Conservation (phyloP, 2,329 filamentous ascomycete species). For the Fusarium cicatricum region DNA sequence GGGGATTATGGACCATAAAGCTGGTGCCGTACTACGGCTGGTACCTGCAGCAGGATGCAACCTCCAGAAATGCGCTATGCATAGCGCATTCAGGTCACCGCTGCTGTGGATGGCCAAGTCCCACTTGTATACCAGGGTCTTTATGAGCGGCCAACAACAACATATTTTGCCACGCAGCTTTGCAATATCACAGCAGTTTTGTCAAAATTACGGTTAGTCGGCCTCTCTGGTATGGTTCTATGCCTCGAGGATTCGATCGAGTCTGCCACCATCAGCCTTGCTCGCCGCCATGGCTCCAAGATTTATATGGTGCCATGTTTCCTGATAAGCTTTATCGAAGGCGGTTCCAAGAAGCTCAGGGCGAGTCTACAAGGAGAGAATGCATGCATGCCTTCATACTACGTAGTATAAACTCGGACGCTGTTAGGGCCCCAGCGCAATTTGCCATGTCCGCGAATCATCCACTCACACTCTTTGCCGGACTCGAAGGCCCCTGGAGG, state of each 20-base stretch:
- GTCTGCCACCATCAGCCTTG: not conserved
- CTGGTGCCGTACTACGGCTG: slow-evolving; percentile 7
- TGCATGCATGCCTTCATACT: not conserved
- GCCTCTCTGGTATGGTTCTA: not conserved
- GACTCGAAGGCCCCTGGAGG: slow-evolving; percentile 25
- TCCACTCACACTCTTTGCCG: slow-evolving; percentile 27
- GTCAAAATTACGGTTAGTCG: not conserved
- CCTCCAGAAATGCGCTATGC: slow-evolving; percentile 20
- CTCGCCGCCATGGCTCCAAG: slow-evolving; percentile 15
- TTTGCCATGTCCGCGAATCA: slow-evolving; percentile 36
- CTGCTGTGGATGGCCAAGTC: slow-evolving; percentile 6
- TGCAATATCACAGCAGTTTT: not conserved
- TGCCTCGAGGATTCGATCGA: not conserved
- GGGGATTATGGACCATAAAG: not conserved
- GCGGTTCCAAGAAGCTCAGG: not conserved
- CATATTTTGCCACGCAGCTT: not conserved
- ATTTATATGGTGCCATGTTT: slow-evolving; percentile 16
- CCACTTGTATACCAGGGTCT: slow-evolving; percentile 1
- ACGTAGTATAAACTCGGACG: slow-evolving; percentile 3
- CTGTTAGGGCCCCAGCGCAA: slow-evolving; percentile 28
- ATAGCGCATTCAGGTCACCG: slow-evolving; percentile 10
- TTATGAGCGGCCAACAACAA: not conserved
- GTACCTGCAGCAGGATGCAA: slow-evolving; percentile 39
- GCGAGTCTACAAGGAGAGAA: not conserved
- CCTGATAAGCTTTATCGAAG: not conserved